Conservation (phyloP, 371 early-diverging fungal genomes). For the Mucor irregularis region DNA sequence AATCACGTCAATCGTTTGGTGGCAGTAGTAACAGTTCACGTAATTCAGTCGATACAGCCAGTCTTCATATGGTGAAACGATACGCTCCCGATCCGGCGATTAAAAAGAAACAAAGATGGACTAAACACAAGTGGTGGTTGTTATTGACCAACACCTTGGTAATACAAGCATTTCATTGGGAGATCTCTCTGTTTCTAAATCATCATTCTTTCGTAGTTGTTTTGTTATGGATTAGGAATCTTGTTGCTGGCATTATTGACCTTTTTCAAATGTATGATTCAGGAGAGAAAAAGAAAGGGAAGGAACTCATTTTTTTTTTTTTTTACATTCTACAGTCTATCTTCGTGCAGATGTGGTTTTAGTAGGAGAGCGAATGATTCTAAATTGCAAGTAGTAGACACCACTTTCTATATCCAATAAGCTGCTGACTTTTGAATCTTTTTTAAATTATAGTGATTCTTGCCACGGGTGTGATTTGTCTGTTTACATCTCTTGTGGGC, state of each 20-base stretch:
- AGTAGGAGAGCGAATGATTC: slow-evolving; percentile 42
- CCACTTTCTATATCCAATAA: neutral
- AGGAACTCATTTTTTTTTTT: neutral
- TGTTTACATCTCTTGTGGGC: slow-evolving; percentile 51
- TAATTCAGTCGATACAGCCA: slow-evolving; percentile 27
- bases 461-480: slow-evolving; percentile 46
- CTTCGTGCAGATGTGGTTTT: slow-evolving; percentile 47
- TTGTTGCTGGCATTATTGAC: slow-evolving; percentile 42
- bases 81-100: slow-evolving; percentile 26
- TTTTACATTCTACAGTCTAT: slow-evolving; percentile 31
- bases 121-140: slow-evolving; percentile 53
- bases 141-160: slow-evolving; percentile 55
- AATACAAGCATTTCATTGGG: slow-evolving; percentile 2
- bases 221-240: slow-evolving; percentile 46
- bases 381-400: slow-evolving; percentile 43
- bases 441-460: slow-evolving; percentile 49
- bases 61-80: slow-evolving; percentile 46
- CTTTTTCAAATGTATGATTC: slow-evolving; percentile 46
- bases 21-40: too few species aligned
- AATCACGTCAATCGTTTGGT: slow-evolving; percentile 38
- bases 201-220: slow-evolving; percentile 32
- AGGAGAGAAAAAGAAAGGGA: neutral
- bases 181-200: neutral
- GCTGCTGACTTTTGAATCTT: neutral
- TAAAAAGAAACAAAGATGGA: slow-evolving; percentile 52